A percentile compares a stretch with the other conserved stretches of the same genome.
Conservation (phyloP, 345 rosid species). For the Syzygium aromaticum region DNA sequence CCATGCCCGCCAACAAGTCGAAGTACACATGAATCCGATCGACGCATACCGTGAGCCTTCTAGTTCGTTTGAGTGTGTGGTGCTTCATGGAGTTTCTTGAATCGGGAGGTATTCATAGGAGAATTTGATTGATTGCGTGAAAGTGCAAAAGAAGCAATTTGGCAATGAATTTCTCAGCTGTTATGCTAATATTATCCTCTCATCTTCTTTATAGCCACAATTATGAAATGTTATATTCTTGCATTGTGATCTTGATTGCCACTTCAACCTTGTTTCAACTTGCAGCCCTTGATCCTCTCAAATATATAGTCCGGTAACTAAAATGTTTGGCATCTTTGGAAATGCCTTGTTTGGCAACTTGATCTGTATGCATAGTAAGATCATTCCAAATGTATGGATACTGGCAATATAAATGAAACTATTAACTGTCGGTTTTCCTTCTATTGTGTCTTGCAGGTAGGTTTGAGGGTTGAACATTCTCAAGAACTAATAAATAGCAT, state of each 20-base stretch:
- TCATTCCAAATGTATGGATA: not conserved
- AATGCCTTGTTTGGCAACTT: not conserved
- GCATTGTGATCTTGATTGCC: not conserved
- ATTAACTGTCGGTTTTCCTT: not conserved
- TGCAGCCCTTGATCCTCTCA: not conserved
- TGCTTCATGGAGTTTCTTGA: not conserved
- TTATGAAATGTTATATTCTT: not conserved
- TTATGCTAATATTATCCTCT: not conserved
- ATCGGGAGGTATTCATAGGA: not conserved
- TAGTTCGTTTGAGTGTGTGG: not conserved
- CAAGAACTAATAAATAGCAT: conserved; percentile 83
- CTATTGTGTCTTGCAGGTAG: conserved; percentile 46
- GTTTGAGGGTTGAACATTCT: conserved; percentile 94
- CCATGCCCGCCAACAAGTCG: conserved; percentile 50
- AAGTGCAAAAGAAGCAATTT: not conserved
- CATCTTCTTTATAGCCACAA: not conserved
- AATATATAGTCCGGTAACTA: not conserved
- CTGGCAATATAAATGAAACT: not conserved
- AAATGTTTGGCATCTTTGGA: not conserved
- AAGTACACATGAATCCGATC: conserved; percentile 56
- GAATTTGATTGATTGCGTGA: not conserved
- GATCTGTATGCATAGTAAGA: not conserved
- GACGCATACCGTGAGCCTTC: not conserved
- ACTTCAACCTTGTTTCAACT: not conserved
- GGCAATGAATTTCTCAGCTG: not conserved